A percentile compares a stretch with the other conserved stretches of the same genome.
Evolutionary conservation across 2,329 filamentous ascomycete genomes (phyloP).

Genomic region (Periglandula ipomoeae): DNA sequence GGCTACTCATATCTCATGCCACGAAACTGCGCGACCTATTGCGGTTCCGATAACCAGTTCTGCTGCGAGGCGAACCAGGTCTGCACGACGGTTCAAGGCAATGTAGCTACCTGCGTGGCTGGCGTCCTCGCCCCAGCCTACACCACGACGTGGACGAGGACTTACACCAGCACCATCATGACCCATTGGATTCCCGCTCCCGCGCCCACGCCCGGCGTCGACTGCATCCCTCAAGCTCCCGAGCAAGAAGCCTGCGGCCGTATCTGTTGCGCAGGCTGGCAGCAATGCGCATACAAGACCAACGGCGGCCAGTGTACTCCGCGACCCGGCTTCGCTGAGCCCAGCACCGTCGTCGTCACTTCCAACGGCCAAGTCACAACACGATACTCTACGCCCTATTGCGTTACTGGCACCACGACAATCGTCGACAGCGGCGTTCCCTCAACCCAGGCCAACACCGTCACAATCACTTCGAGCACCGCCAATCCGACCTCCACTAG

Average conservation of each 20-base stretch:
- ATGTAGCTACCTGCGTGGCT: constrained; percentile 40
- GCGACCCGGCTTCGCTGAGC: constrained; percentile 38
- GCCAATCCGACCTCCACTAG: constrained; percentile 37
- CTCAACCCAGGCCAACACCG: constrained; percentile 36
- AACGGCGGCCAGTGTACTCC: constrained; percentile 45
- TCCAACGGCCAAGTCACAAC: constrained; percentile 42
- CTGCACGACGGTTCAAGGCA: constrained; percentile 40
- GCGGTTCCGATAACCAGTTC: constrained; percentile 44
- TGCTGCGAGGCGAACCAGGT: constrained; percentile 41
- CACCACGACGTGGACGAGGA: constrained; percentile 53
- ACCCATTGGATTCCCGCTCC: constrained; percentile 38
- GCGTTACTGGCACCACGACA: constrained; percentile 47
- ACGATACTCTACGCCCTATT: constrained; percentile 40
- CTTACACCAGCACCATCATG: constrained; percentile 50
- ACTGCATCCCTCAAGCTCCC: constrained; percentile 41
- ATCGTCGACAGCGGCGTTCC: constrained; percentile 41
- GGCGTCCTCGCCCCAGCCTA: constrained; percentile 25
- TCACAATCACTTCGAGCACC: constrained; percentile 43
- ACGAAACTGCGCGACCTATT: constrained; percentile 41
- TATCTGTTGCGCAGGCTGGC: constrained; percentile 61
- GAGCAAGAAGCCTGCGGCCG: constrained; percentile 54
- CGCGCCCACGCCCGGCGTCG: constrained; percentile 31
- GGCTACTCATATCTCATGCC: constrained; percentile 42
- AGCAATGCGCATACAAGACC: constrained; percentile 49
- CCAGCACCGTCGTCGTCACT: constrained; percentile 34